These are phyloP conservation scores for Tarenaya hassleriana DNA, from an alignment of 345 rosid species.

Conservation along the genomic window DNA sequence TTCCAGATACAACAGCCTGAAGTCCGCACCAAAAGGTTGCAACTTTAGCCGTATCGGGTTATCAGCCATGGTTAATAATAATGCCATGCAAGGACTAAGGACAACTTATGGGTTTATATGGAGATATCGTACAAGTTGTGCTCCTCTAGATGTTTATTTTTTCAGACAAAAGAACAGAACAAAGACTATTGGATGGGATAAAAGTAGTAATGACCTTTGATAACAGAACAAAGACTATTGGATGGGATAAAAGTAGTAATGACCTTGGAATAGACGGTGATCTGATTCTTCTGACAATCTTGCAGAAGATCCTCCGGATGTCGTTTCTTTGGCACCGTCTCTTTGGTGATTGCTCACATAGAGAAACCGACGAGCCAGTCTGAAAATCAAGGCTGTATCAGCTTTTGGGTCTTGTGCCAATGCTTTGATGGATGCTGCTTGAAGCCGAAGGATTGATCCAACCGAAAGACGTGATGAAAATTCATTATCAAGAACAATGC, in stretches of 20 bases:
- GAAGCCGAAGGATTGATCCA: conserved; percentile 79
- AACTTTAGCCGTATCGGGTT: too few species aligned
- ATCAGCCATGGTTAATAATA: too few species aligned
- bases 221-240: too few species aligned
- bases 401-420: conserved; percentile 60
- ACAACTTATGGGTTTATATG: too few species aligned
- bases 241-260: background rate
- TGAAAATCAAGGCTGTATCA: conserved; percentile 50
- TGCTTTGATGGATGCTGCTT: conserved; percentile 70
- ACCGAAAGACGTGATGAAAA: conserved; percentile 89
- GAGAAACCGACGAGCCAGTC: conserved; percentile 71
- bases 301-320: conserved; percentile 20
- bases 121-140: too few species aligned
- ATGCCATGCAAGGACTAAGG: too few species aligned
- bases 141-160: too few species aligned
- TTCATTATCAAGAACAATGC: conserved; percentile 75
- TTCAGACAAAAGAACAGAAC: too few species aligned
- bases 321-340: background rate
- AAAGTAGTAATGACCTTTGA: conserved; percentile 15
- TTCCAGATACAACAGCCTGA: too few species aligned
- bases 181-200: too few species aligned
- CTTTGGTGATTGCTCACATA: conserved; percentile 34
- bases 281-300: conserved; percentile 20
- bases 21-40: too few species aligned
- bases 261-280: conserved; percentile 16